Base-by-base conservation (phyloP, 768 basidiomycete genomes). In the Suillus clintonianus region DNA sequence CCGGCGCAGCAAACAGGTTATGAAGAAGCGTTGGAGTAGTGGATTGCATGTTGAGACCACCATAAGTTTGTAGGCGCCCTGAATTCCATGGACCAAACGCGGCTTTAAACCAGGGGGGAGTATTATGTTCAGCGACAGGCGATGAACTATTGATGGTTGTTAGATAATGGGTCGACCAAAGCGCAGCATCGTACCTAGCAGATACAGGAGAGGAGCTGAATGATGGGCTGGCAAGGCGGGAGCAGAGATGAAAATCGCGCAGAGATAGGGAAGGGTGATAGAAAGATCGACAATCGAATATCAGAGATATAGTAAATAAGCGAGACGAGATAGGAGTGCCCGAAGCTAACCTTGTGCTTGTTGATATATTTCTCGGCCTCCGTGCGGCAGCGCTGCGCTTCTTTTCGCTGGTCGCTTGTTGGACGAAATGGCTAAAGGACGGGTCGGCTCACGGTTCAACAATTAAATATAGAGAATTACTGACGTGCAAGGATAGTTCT, bases 401-500 rank as follows among this genome's bases (percentile, higher is more conserved):
- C 81, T 90, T 90, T 78, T 94, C 91, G 74, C 85, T 89, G 7
- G 92, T 94, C 22, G 89, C 90, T 76, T 93, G 91, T 71, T 94
- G 92, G 32, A 93, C 89, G 72, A 79, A 88, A 72, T 94, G 90
- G 64, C 91, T 92, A 71, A 66, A 65, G 48, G 62, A 50, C 51
- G 39, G 56, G 58, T 53, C 51, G 59, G 69, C 65, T 65, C 65
- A 61, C 62, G 70, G 63, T 65, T 68, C 68, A 65, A 62, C 61
- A 32, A 9, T 58, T 60, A 64, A 64, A 67, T 63, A 67, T 61
- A 47, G 64, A 68, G 60, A 34, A 62, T 67, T 19, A 86, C 91
- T 69, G 71, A 94, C 93, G 94, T 95, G 92, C 94, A 96, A 51
- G 92, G 89, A 71, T 91, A 93, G 71, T 91, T 93, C 80, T 96